phyloP scores from a whole-genome alignment of 1,284 basidiomycete species.

The Moesziomyces sp. region DNA sequence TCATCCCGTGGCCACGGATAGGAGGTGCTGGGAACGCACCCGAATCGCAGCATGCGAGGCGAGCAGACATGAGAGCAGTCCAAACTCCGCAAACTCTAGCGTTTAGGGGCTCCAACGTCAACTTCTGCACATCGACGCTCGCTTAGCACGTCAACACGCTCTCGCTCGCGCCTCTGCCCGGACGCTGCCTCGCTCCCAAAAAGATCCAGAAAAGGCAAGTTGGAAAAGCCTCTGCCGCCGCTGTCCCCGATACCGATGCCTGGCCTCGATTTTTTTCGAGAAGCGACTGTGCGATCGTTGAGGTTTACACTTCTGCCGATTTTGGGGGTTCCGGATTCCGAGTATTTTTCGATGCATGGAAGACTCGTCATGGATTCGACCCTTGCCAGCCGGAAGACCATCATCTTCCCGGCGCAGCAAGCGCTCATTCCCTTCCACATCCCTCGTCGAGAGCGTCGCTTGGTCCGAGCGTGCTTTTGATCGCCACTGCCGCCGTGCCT shows the following conservation, averaged over 20 bases:
- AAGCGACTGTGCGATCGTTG: background rate
- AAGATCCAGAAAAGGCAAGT: constrained; percentile 16
- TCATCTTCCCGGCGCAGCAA: background rate
- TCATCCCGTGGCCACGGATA: constrained; percentile 4
- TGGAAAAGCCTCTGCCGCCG: too few species aligned
- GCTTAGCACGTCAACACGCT: background rate
- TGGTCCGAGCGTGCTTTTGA: background rate
- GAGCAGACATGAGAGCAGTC: background rate
- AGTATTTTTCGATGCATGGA: constrained; percentile 20
- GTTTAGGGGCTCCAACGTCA: constrained; percentile 29
- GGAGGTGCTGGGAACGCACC: constrained; percentile 21
- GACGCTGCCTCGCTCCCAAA: background rate
- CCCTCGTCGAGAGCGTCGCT: background rate
- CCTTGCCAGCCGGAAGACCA: background rate
- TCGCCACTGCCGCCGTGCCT: background rate
- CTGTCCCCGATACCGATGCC: too few species aligned
- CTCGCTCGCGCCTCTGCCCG: background rate
- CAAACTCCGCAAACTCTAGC: constrained; percentile 23
- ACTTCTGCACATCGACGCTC: constrained; percentile 16
- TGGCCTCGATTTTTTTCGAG: background rate
- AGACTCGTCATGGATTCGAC: constrained; percentile 9
- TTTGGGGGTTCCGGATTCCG: constrained; percentile 14
- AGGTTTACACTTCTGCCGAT: background rate
- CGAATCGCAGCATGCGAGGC: constrained; percentile 3
- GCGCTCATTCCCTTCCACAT: background rate